Conservation (phyloP, 106 monocot species). For the Hemerocallis citrina region DNA sequence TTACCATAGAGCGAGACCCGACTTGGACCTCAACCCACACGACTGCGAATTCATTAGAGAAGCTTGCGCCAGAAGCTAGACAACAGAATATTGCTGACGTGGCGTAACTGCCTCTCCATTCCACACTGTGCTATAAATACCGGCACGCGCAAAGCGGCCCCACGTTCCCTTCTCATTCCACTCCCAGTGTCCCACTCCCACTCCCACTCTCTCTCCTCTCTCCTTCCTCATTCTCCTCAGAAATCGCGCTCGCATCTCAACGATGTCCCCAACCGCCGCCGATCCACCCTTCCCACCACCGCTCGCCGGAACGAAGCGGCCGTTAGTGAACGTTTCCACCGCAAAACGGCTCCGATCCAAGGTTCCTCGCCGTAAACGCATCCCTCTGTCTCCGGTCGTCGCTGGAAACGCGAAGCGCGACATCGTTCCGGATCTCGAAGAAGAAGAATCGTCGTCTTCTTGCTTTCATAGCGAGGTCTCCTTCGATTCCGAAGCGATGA, state of each 20-base stretch:
- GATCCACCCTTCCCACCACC: neutral
- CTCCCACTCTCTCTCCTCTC: neutral
- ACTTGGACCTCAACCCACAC: neutral
- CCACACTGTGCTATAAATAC: neutral
- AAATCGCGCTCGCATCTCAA: no score
- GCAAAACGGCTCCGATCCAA: slow-evolving; percentile 42
- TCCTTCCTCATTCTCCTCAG: neutral
- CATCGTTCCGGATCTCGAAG: slow-evolving; percentile 13
- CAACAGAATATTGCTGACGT: neutral
- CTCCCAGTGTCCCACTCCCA: no score
- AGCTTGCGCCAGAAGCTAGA: neutral
- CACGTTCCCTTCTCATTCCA: neutral
- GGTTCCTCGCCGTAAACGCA: slow-evolving; percentile 32
- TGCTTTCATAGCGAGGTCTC: slow-evolving; percentile 50
- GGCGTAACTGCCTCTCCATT: neutral
- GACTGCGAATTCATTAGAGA: neutral
- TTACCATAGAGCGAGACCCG: neutral
- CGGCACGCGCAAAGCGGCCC: neutral
- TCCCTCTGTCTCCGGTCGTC: slow-evolving; percentile 10
- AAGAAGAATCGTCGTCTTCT: slow-evolving; percentile 33
- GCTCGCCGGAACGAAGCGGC: neutral
- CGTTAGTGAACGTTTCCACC: neutral
- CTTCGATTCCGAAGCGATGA: slow-evolving; percentile 10
- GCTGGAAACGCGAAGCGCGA: neutral
- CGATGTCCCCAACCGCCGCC: neutral